Conservation (phyloP, 257 asterid species). For the Penstemon barbatus region DNA sequence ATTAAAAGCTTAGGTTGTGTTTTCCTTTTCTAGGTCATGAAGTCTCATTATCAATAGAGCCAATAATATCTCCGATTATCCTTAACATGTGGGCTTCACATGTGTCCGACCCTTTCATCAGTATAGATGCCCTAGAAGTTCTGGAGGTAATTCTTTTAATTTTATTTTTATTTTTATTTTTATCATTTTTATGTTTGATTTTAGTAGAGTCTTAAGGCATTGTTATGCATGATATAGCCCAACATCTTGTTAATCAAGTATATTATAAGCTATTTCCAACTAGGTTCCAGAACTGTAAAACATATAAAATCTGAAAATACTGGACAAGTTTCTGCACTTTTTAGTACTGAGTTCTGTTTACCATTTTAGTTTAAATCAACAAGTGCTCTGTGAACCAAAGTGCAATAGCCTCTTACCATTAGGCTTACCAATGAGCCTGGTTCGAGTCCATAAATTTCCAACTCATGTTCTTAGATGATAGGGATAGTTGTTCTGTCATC, state of each 20-base stretch:
- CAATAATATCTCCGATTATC: slow-evolving; percentile 79
- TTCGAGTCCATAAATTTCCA: not conserved
- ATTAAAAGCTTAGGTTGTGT: slow-evolving; percentile 20
- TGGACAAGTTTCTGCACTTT: not conserved
- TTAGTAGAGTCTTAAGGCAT: not conserved
- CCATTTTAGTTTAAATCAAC: not conserved
- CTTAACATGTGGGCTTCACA: slow-evolving; percentile 96
- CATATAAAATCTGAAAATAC: not conserved
- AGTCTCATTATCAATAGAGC: slow-evolving; percentile 60
- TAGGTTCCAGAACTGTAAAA: not conserved
- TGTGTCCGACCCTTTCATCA: slow-evolving; percentile 91
- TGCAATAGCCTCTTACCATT: not conserved
- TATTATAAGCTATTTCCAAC: not conserved
- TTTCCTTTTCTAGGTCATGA: slow-evolving; percentile 60
- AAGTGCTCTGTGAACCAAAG: not conserved
- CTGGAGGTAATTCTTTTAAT: slow-evolving; percentile 62
- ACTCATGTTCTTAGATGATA: not conserved
- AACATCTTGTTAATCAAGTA: not conserved
- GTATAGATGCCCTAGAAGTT: slow-evolving; percentile 95
- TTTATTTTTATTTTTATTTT: slow-evolving; percentile 8
- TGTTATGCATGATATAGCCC: not conserved
- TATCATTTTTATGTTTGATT: slow-evolving; percentile 6
- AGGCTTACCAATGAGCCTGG: not conserved
- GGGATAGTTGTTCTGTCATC: not conserved
- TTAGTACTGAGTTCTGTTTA: slow-evolving; percentile 3